phyloP scores from a whole-genome alignment of 2,329 filamentous ascomycete genomes.

The Trichoderma simmonsii region DNA sequence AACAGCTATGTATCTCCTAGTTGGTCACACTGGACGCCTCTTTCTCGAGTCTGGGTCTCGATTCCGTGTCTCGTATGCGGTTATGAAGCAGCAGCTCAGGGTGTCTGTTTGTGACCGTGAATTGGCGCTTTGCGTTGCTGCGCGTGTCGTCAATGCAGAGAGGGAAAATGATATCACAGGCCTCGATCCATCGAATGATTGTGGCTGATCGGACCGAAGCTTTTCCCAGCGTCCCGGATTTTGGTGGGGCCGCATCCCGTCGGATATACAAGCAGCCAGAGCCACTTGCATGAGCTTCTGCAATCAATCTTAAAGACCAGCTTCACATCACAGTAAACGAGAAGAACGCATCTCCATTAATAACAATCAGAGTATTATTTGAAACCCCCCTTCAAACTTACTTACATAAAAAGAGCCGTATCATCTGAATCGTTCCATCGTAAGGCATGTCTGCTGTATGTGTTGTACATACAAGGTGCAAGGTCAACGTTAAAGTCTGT shows the following conservation, averaged over 20 bases:
- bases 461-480: neutral
- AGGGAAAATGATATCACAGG: neutral
- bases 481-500: neutral
- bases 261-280: neutral
- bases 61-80: neutral
- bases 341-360: neutral
- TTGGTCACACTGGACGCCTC: neutral
- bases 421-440: neutral
- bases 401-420: neutral
- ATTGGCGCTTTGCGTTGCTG: neutral
- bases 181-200: neutral
- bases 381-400: neutral
- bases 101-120: neutral
- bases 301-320: neutral
- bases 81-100: neutral
- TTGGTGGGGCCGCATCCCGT: slow-evolving; percentile 9
- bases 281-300: neutral
- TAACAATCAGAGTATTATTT: neutral
- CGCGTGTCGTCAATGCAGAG: neutral
- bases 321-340: neutral
- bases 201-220: slow-evolving; percentile 13
- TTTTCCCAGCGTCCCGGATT: slow-evolving; percentile 11
- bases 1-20: neutral
- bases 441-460: neutral
- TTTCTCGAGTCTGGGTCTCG: neutral